Base-by-base conservation (phyloP, 75 land plant species). In the Sequoiadendron giganteum region DNA sequence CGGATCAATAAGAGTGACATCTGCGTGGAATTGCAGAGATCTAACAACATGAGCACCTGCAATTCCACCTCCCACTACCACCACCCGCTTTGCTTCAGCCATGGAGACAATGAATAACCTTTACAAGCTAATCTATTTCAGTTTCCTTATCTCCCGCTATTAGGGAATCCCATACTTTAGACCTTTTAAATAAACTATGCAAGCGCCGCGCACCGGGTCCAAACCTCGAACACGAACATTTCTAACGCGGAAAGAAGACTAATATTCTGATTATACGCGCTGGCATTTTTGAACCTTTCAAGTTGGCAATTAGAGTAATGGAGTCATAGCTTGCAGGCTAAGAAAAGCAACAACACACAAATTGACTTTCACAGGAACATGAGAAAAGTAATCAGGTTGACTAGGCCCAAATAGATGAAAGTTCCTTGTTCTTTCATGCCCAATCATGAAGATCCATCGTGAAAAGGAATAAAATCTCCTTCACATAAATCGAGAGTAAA, bases 1-100 rank as follows among this genome's bases (percentile, higher is more conserved):
- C 91, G 91, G 91, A 86, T 90, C 91, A 86, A 90, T 90, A 19
- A 89, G 88, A 15, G 91, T 90, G 55, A 90, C 86, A 52, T 86
- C 68, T 34, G 88, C 85, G 14, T 81, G 49, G 0, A 86, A 42
- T 48, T 90, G 91, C 3, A 90, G 85, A 42, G 48, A n/a, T 90
- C 65, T 90, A 56, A 87, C 91, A 4, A 90, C 88, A 28, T 61
- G 36, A 73, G 91, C 45, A 48, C 91, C 91, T 47, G 91, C 91
- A 28, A 90, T 80, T 49, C 91, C 91, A 30, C 91, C 91, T 54
- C 91, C 91, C 4, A 90, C 91, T 0, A 90, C 91, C 85, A 90
- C 91, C 25, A 89, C 56, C 38, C 81, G 21, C 48, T 90, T 90
- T 21, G 38, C 39, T 84, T 78, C 88, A 30, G 81, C 52, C 91